Evolutionary conservation across 805 yeast species (phyloP), one percentile per base, ranked within the genome.

Genomic region (Tetrapisispora nanseiensis): DNA sequence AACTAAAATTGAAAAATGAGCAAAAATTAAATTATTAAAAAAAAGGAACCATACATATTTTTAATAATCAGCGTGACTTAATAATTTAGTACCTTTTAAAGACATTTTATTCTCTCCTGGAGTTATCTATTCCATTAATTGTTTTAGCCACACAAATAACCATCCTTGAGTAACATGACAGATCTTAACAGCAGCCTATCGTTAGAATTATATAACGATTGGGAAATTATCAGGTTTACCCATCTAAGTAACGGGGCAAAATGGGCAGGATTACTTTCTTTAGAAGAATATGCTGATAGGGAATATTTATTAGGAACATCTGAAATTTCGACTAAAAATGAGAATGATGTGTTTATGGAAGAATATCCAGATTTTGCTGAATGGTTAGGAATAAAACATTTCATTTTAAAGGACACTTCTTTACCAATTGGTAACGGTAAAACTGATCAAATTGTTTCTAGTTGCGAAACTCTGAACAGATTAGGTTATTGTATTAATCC

Each of bases 391-490:
- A 39, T 66, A 2, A 62, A 54, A 44, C 63, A 66, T 46, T 70
- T 61, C 45, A 57, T 58, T 1, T 49, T 68, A 34, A 61, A 61
- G 42, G 45, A 57, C 55, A 34, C 46, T 35, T 42, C 29, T 12
- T 32, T 57, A 23, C 53, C 51, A 12, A 21, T 16, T n/a, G 51
- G 43, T 13, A 49, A 54, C 2, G 46, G 44, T 11, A 56, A 59
- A 26, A 49, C 51, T 11, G 51, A 55, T 24, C 66, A 66, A 39
- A 63, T 69, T 35, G 71, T 69, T 13, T 61, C 70, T 1, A 54
- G 68, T 33, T 62, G 70, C 44, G 74, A 68, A 46, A 63, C 71
- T 2, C 46, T 68, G 46, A 62, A 65, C 44, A 57, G 71, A 43
- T 49, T 56, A 6, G 69, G 62, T 0, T 66, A 61, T 54, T 53